Conservation (phyloP, 495 filamentous ascomycete genomes). For the Staphylotrichum tortipilum region DNA sequence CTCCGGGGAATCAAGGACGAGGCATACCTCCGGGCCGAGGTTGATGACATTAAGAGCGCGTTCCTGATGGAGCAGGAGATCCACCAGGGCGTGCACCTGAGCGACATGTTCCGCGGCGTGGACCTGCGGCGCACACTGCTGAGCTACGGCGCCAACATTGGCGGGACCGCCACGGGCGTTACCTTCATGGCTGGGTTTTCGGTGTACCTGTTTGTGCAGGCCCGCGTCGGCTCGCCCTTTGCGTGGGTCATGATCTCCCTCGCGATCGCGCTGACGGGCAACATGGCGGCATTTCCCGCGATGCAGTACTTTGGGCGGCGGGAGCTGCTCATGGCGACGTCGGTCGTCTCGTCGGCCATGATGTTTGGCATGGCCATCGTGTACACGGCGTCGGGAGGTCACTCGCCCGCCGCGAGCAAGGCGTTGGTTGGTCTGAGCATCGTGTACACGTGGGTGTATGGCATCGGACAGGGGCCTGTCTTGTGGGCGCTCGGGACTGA, state of each 20-base stretch:
- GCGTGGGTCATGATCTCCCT: slow-evolving; percentile 26
- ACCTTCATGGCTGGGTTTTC: slow-evolving; percentile 26
- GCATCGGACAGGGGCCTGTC: slow-evolving; percentile 33
- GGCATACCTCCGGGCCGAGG: slow-evolving; percentile 19
- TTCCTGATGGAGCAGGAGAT: slow-evolving; percentile 22
- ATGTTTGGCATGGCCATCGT: slow-evolving; percentile 23
- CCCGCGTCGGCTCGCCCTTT: slow-evolving; percentile 23
- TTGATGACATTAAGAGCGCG: slow-evolving; percentile 24
- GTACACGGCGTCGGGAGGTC: slow-evolving; percentile 11
- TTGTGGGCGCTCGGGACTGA: slow-evolving; percentile 38
- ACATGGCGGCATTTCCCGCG: slow-evolving; percentile 23
- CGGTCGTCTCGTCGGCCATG: slow-evolving; percentile 17
- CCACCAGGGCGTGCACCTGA: slow-evolving; percentile 16
- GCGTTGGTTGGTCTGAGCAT: slow-evolving; percentile 18
- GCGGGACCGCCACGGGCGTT: slow-evolving; percentile 22
- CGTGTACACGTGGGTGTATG: slow-evolving; percentile 28
- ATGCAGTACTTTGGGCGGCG: slow-evolving; percentile 20
- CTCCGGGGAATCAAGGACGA: slow-evolving; percentile 22
- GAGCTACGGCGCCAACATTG: slow-evolving; percentile 17
- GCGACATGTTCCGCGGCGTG: slow-evolving; percentile 23
- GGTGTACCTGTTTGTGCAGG: slow-evolving; percentile 25
- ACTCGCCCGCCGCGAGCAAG: slow-evolving; percentile 10
- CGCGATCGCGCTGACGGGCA: slow-evolving; percentile 24
- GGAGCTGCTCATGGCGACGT: slow-evolving; percentile 14
- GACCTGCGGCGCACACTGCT: slow-evolving; percentile 27